Evolutionary conservation across 345 rosid genomes (phyloP), one percentile per base, ranked within the genome.

Genomic region (Camelina hispida): DNA sequence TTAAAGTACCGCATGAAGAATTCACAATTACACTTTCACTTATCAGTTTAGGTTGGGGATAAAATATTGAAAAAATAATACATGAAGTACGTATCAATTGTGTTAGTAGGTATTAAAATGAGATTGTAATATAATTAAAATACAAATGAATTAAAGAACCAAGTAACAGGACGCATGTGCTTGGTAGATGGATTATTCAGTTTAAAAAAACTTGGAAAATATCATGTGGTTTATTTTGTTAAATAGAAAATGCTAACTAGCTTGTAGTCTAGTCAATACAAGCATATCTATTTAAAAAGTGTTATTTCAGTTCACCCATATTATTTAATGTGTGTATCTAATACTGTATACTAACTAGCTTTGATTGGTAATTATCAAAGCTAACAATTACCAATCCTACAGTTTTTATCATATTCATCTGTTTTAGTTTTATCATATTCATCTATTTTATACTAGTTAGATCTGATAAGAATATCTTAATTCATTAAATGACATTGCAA

Each of bases 11-110:
- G 25, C 18, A 9, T 7, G 8, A 60, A 9, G 75, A 63, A 25
- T 70, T 71, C 71, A 77, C 67, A 77, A 67, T 25, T 25, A 2
- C 28, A 25, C 28, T 62, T 62, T 63, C 66, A 77, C 66, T 58
- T 7, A 25, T 30, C 17, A 17, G 61, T 25, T 48, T 57, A 48
- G 53, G 61, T 57, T 38, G 48, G 60, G 30, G 42, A 2, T 5
- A 9, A 11, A 15, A 6, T 25, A 63, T 62, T 66, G 66, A 43
- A 38, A 38, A 17, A 57, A 25, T 13, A 48, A 32, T n/a, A 35
- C 30, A 59, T 23, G 51, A n/a, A n/a, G n/a, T n/a, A n/a, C n/a
- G n/a, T n/a, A n/a, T n/a, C n/a, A n/a, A n/a, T n/a, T n/a, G n/a
- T n/a, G n/a, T n/a, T n/a, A n/a, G n/a, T n/a, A n/a, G n/a, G n/a